phyloP scores from a whole-genome alignment of 352 stramenopile species.

The Pythium guiyangense region DNA sequence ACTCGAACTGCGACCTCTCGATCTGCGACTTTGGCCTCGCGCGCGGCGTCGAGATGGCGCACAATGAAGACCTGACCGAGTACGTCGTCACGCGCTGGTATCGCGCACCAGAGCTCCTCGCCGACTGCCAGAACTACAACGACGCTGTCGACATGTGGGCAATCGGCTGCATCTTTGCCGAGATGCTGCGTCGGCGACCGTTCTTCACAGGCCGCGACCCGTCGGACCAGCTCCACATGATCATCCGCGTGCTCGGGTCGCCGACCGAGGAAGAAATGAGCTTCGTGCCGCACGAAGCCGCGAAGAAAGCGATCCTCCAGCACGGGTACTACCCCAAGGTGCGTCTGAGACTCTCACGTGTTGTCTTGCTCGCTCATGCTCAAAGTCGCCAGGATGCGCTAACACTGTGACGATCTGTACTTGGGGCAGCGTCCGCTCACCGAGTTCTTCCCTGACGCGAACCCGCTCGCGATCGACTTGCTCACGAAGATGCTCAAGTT shows the following conservation, averaged over 20 bases:
- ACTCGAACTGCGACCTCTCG: conserved; percentile 88
- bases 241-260: conserved; percentile 91
- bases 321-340: conserved; percentile 81
- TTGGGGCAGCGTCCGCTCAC: conserved; percentile 53
- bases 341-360: no score
- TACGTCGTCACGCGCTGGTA: conserved; percentile 93
- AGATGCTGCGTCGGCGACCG: conserved; percentile 96
- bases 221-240: conserved; percentile 85
- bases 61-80: conserved; percentile 77
- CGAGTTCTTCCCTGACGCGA: conserved; percentile 86
- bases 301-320: conserved; percentile 78
- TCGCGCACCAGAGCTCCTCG: conserved; percentile 76
- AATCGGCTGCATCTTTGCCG: conserved; percentile 99
- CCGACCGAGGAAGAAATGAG: conserved; percentile 93
- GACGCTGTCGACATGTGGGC: conserved; percentile 95
- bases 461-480: conserved; percentile 79
- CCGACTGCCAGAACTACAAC: conserved; percentile 95
- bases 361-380: no score
- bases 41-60: conserved; percentile 81
- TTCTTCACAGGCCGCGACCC: conserved; percentile 82
- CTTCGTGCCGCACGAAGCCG: conserved; percentile 95
- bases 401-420: background rate
- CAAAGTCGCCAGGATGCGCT: no score
- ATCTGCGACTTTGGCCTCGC: conserved; percentile 93
- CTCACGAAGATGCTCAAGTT: conserved; percentile 92